phyloP scores from a whole-genome alignment of 768 basidiomycete species.

The Gloeostereum incarnatum region DNA sequence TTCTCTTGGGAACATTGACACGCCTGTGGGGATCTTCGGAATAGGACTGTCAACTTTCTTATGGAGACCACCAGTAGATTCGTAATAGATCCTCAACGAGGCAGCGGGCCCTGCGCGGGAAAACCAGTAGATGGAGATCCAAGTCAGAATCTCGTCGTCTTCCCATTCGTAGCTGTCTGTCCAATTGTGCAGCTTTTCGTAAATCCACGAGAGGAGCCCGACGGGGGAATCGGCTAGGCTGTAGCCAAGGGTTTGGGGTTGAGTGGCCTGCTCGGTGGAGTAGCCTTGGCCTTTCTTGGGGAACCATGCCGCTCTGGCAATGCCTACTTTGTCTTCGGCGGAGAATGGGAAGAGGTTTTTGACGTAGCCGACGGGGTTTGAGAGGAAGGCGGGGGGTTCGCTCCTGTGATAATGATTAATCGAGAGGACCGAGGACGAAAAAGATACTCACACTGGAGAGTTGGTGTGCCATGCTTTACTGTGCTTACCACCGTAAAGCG shows the following conservation, averaged over 20 bases:
- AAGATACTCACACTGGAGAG: slow-evolving; percentile 12
- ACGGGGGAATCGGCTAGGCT: slow-evolving; percentile 32
- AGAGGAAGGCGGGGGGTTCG: slow-evolving; percentile 11
- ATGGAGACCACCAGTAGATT: too few relatives aligned
- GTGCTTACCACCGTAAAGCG: slow-evolving; percentile 15
- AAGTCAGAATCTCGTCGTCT: slow-evolving; percentile 35
- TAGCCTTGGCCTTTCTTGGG: slow-evolving; percentile 14
- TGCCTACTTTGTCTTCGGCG: slow-evolving; percentile 3
- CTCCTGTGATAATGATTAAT: slow-evolving; percentile 6
- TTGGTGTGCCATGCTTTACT: slow-evolving; percentile 26
- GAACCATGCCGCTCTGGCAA: slow-evolving; percentile 1
- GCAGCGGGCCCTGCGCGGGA: slow-evolving; percentile 31
- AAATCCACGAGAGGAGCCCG: slow-evolving; percentile 23
- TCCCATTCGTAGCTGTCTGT: slow-evolving; percentile 32
- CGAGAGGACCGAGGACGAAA: not conserved
- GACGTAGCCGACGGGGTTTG: slow-evolving; percentile 15
- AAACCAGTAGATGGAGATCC: slow-evolving; percentile 35
- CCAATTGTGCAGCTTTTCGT: slow-evolving; percentile 22
- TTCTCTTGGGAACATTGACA: slow-evolving; percentile 23
- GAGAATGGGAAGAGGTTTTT: slow-evolving; percentile 17
- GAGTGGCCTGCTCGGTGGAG: slow-evolving; percentile 16
- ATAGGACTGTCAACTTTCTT: not conserved
- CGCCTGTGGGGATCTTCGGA: slow-evolving; percentile 18
- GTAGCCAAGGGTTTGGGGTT: slow-evolving; percentile 29
- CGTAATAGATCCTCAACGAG: slow-evolving; percentile 31